A percentile compares a stretch with the other conserved stretches of the same genome.
Evolutionary conservation across 179 eudicot species (phyloP).

Genomic region (Drosera spatulata): DNA sequence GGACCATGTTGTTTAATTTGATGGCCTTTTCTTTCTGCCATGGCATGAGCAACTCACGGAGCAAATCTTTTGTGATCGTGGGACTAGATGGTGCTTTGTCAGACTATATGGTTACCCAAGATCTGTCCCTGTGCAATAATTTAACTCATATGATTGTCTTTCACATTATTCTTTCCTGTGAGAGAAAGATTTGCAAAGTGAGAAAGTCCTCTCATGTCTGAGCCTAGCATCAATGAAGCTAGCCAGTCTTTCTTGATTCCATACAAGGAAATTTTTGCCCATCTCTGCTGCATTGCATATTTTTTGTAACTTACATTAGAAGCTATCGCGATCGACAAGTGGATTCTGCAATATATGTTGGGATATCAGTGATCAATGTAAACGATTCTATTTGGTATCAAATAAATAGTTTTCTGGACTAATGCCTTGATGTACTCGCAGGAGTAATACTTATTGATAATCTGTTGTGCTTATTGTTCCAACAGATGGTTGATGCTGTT

Average conservation of each 20-base stretch:
- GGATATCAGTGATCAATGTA: too few species aligned
- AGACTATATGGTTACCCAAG: background rate
- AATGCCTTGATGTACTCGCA: background rate
- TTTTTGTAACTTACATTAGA: too few species aligned
- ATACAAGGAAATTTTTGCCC: too few species aligned
- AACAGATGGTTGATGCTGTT: conserved; percentile 81
- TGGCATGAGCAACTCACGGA: background rate
- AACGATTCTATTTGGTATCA: background rate
- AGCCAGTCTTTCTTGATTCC: too few species aligned
- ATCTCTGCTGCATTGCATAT: too few species aligned
- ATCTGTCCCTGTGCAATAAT: background rate
- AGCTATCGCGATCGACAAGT: too few species aligned
- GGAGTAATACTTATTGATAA: background rate
- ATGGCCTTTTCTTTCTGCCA: background rate
- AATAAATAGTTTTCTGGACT: background rate
- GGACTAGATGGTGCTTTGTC: background rate
- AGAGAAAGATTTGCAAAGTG: background rate
- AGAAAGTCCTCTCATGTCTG: background rate
- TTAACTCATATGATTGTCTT: background rate
- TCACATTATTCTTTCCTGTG: background rate
- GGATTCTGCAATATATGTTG: too few species aligned
- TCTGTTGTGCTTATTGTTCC: conserved; percentile 5
- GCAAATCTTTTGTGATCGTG: background rate
- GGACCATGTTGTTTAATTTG: background rate
- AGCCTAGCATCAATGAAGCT: background rate